Evolutionary conservation across 2,329 filamentous ascomycete species (phyloP), one percentile per base, ranked within the genome.

Genomic region (Corynespora cassiicola): DNA sequence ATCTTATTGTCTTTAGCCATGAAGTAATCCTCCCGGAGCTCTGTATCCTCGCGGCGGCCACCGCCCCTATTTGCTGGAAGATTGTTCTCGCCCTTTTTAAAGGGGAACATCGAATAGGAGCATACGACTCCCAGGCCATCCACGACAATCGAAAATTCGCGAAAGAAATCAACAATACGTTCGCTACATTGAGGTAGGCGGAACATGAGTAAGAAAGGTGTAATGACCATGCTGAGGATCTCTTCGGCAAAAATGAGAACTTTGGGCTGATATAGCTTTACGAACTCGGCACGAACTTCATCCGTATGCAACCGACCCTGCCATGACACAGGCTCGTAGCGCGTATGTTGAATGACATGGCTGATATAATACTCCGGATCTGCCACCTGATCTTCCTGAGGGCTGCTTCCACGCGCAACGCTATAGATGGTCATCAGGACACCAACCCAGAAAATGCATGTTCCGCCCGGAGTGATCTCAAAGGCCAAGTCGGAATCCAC

Each of bases 1-100:
- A 99, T 96, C 73, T 99, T 99, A 47, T 91, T 89, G 59, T 99
- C 91, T 62, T 96, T 96, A 7, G 90, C 90, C 15, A 89, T 85
- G 62, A 94, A 97, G 65, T 97, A 97, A 54, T 96, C 91, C 42
- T 94, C 88, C 8, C 94, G 84, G 7, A 90, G 79, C 62, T 66
- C 66, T 6, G 48, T 36, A 25, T 90, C 87, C n/a, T 77, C 48
- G 56, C 66, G 48, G 52, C 65, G 43, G 42, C 61, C 55, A 6
- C 58, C 61, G 19, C 50, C 56, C 55, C 68, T 52, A 42, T 70
- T 69, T 52, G 67, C 44, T 45, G 66, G 50, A n/a, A 70, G 68
- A 50, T 77, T 78, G 31, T 81, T 78, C 15, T 85, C 77, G 16
- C 85, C 87, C 65, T 90, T 92, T 68, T 95, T 91, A 72, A 97